Conservation (phyloP, 2,329 filamentous ascomycete species). For the Hypoxylon sp. region DNA sequence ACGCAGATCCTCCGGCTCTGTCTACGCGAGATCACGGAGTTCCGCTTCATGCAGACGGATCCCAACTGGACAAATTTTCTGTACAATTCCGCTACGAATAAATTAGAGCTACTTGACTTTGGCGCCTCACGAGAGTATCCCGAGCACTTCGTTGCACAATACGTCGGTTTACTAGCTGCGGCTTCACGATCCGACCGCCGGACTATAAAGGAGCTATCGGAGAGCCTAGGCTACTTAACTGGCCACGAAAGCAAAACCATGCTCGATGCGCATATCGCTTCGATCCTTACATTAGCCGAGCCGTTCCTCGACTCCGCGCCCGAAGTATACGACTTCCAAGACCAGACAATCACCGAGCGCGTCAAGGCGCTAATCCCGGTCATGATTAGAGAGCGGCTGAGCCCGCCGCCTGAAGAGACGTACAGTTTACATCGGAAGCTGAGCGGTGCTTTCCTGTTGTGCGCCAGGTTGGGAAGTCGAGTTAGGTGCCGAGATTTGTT, state of each 20-base stretch:
- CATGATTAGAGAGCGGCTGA: slow-evolving; percentile 90
- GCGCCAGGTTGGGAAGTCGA: slow-evolving; percentile 85
- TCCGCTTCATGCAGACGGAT: slow-evolving; percentile 98
- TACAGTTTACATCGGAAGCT: slow-evolving; percentile 96
- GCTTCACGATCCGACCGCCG: slow-evolving; percentile 79
- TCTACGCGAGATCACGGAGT: slow-evolving; percentile 92
- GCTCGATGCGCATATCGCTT: slow-evolving; percentile 91
- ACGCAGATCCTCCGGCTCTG: slow-evolving; percentile 93
- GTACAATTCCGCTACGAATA: slow-evolving; percentile 79
- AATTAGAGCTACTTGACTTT: slow-evolving; percentile 94
- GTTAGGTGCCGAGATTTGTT: slow-evolving; percentile 89
- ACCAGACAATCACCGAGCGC: slow-evolving; percentile 96
- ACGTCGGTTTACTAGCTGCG: slow-evolving; percentile 84
- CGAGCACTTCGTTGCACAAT: slow-evolving; percentile 81
- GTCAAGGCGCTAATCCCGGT: slow-evolving; percentile 90
- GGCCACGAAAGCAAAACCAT: slow-evolving; percentile 88
- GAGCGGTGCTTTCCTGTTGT: slow-evolving; percentile 94
- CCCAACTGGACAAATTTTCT: slow-evolving; percentile 99
- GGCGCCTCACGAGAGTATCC: slow-evolving; percentile 92
- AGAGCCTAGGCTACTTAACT: slow-evolving; percentile 89
- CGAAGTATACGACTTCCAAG: slow-evolving; percentile 89
- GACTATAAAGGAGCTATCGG: slow-evolving; percentile 76
- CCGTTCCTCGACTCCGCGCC: slow-evolving; percentile 85
- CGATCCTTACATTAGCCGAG: slow-evolving; percentile 90
- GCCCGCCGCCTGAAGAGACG: slow-evolving; percentile 96